Base-by-base conservation (phyloP, 352 stramenopile genomes). In the Globisporangium irregulare region DNA sequence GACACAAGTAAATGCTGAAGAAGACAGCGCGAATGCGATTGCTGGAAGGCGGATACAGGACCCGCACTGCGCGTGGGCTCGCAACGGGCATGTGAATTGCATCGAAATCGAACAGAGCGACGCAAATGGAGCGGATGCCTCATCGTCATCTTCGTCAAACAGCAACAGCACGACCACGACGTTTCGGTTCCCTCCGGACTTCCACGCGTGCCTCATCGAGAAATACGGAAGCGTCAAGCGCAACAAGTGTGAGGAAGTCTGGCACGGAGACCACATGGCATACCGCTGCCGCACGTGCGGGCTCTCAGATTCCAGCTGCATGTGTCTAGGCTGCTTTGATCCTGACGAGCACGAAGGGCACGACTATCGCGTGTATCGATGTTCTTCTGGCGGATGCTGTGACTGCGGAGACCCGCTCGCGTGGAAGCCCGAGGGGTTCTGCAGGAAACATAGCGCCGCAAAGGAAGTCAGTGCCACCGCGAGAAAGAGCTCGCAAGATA, bases 161-260 rank as follows among this genome's bases (percentile, higher is more conserved):
- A 46, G 25, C 53, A 25, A 20, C 62, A 46, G 36, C 3, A 55
- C 64, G 8, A 64, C 55, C 3, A 75, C 76, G 5, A 67, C 34
- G 4, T 85, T 80, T 48, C 64, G 59, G 46, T 79, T 76, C 61
- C 82, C 69, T 8, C 27, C 73, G 20, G 73, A 66, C 20, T 88
- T 91, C 60, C 73, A 79, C 32, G 59, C 67, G 48, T 93, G 85
- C 59, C 53, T 93, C 18, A 66, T 79, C 1, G 65, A 72, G 3
- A 67, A 72, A 14, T 93, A 91, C 67, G 87, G 84, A 58, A 89
- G 78, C 32, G 80, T 91, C 9, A 78, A 89, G 76, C 81, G 79
- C 6, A 82, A 77, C 62, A 94, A 94, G 75, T 94, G 87, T 61
- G 87, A 92, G 70, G 84, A 92, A 71, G 87, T 95, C n/a, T 95